Base-by-base conservation (phyloP, 306 rosid species). In the Lagenaria siceraria region DNA sequence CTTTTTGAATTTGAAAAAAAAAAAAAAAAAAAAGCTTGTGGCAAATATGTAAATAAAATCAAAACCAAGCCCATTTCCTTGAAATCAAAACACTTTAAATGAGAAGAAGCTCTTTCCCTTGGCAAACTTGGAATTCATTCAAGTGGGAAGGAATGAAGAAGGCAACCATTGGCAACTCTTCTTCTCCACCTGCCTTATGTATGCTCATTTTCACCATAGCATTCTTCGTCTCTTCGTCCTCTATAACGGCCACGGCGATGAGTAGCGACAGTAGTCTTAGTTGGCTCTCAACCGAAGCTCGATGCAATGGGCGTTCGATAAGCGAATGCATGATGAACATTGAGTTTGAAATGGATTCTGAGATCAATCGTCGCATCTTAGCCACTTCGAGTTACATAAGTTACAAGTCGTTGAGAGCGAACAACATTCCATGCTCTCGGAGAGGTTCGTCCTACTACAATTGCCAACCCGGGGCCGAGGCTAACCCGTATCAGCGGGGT, bases 381-480 rank as follows among this genome's bases (percentile, higher is more conserved):
- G 98, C 94, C 64, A 90, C 92, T 54, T 77, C 88, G 0, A 80
- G 89, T 31, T 92, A 90, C 83, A 83, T 92, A 81, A 92, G 98
- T 87, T 92, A 92, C 79, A 71, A 49, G 53, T 92, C 92, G 10
- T 89, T 92, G 82, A 89, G 87, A 85, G 72, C 89, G 8, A 89
- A 92, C 90, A 85, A 84, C 0, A 96, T 92, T 74, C 97, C 98
- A 21, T 92, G 98, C 81, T 90, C 96, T 38, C 81, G n/a, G 4
- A 86, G 87, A 53, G 98, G 98, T 63, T 89, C 98, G 2, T 90
- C 96, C 55, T 92, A 92, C 83, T 92, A 92, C 86, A 92, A 92
- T 79, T 92, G 98, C 80, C 36, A 65, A 63, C 51, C 88, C 2
- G 98, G 94, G 60, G 91, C 93, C 0, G 62, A 85, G 10, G 91